Base-by-base conservation (phyloP, 2,329 filamentous ascomycete genomes). In the Davidsoniella eucalypti region DNA sequence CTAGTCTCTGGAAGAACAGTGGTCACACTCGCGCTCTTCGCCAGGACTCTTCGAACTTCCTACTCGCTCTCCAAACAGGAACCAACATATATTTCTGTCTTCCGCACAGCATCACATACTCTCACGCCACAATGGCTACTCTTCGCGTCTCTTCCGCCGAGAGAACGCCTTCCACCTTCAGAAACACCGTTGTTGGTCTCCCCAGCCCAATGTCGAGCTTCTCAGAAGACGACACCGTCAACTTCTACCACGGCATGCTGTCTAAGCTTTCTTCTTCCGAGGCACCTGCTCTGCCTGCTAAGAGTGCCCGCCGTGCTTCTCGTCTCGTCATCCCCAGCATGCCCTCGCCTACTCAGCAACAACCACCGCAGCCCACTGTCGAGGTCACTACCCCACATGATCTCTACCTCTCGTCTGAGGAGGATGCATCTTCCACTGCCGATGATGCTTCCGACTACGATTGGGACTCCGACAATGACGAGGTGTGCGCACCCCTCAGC, bases 331-430 rank as follows among this genome's bases (percentile, higher is more conserved):
- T 53, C 39, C 47, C 51, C n/a, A 43, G 36, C 43, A 47, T 44
- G 23, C 40, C 29, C 18, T 43, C 48, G n/a, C 26, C 38, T 12
- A 38, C 47, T n/a, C 26, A 21, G n/a, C 25, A 42, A 25, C 38
- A 42, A 42, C 26, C 37, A 14, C 29, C 44, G n/a, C 46, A 44
- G 17, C 38, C 44, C 6, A 21, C 29, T 16, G 40, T 45, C 21
- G 42, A 44, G 3, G 14, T 43, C 21, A 47, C 43, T n/a, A 47
- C 43, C 25, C 72, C 75, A 5, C 76, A 79, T 59, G 72, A 78
- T 51, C 58, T 75, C 52, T 82, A 82, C 60, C 70, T 82, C 23
- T 80, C 76, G 2, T 80, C 76, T 0, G 78, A 82, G 56, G 78
- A 82, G 59, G 78, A 80, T 55, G 75, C 70, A 26, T 80, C 77